Evolutionary conservation across 768 basidiomycete species (phyloP).

Genomic region (Scleroderma bovista): DNA sequence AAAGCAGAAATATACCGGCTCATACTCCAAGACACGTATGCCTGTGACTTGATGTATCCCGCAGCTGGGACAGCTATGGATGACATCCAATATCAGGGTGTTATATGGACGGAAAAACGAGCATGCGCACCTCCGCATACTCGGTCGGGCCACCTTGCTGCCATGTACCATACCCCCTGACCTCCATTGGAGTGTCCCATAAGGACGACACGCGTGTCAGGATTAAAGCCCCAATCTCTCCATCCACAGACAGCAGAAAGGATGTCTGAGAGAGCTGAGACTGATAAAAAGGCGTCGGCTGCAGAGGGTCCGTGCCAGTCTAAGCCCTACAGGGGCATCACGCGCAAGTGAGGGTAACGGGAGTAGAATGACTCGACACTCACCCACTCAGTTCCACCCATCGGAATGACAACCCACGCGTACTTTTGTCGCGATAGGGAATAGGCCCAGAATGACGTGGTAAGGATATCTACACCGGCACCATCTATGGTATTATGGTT

Average conservation of each 20-base stretch:
- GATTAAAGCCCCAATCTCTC: conserved; percentile 36
- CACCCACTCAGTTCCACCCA: conserved; percentile 84
- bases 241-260: conserved; percentile 32
- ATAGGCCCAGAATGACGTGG: conserved; percentile 52
- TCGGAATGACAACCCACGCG: conserved; percentile 77
- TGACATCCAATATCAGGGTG: background rate
- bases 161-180: conserved; percentile 81
- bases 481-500: conserved; percentile 57
- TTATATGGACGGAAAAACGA: background rate
- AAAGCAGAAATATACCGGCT: conserved; percentile 30
- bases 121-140: conserved; percentile 50
- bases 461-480: conserved; percentile 72
- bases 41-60: conserved; percentile 82
- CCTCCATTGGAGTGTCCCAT: conserved; percentile 93
- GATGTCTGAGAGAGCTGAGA: conserved; percentile 52
- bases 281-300: conserved; percentile 57
- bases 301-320: conserved; percentile 91
- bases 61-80: conserved; percentile 68
- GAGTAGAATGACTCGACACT: conserved; percentile 1
- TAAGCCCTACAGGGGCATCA: conserved; percentile 49
- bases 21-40: conserved; percentile 71
- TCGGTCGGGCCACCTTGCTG: conserved; percentile 71
- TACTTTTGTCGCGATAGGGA: conserved; percentile 51
- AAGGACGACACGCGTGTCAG: conserved; percentile 48
- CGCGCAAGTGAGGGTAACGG: background rate